These are phyloP conservation scores for Corniculantispora saksenae DNA, from an alignment of 2,329 filamentous ascomycete genomes.

Conservation along the genomic window DNA sequence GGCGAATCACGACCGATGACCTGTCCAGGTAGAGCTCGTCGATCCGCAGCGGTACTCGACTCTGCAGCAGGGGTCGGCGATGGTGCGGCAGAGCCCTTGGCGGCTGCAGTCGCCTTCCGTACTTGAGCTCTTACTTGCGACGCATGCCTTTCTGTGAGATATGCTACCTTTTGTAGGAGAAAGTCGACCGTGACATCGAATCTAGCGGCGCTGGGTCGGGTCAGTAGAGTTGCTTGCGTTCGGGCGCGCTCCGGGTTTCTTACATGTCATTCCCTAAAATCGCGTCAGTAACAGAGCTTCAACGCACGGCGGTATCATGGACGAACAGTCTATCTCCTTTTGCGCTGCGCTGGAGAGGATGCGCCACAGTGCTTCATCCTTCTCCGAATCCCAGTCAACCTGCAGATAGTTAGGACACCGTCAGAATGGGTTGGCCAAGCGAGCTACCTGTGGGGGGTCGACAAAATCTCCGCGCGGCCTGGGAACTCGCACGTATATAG, in stretches of 20 bases:
- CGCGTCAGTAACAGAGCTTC: neutral
- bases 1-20: slow-evolving; percentile 62
- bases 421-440: slow-evolving; percentile 17
- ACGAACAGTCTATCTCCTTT: slow-evolving; percentile 82
- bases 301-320: neutral
- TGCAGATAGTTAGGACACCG: slow-evolving; percentile 39
- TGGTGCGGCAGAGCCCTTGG: slow-evolving; percentile 56
- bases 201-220: slow-evolving; percentile 59
- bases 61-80: slow-evolving; percentile 58
- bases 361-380: slow-evolving; percentile 89
- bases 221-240: slow-evolving; percentile 25
- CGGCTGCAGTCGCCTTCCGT: slow-evolving; percentile 67
- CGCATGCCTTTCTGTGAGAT: slow-evolving; percentile 87
- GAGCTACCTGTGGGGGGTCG: slow-evolving; percentile 78
- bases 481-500: slow-evolving; percentile 85
- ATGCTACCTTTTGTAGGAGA: slow-evolving; percentile 88
- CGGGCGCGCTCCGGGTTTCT: neutral
- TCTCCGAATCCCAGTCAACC: slow-evolving; percentile 85
- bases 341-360: slow-evolving; percentile 80
- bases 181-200: slow-evolving; percentile 89
- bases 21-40: slow-evolving; percentile 53
- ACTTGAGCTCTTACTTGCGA: slow-evolving; percentile 90
- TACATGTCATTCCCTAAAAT: slow-evolving; percentile 72
- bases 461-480: slow-evolving; percentile 85
- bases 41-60: slow-evolving; percentile 37